Conservation (phyloP, 2,329 filamentous ascomycete genomes). For the Ambrosiella cleistominuta region DNA sequence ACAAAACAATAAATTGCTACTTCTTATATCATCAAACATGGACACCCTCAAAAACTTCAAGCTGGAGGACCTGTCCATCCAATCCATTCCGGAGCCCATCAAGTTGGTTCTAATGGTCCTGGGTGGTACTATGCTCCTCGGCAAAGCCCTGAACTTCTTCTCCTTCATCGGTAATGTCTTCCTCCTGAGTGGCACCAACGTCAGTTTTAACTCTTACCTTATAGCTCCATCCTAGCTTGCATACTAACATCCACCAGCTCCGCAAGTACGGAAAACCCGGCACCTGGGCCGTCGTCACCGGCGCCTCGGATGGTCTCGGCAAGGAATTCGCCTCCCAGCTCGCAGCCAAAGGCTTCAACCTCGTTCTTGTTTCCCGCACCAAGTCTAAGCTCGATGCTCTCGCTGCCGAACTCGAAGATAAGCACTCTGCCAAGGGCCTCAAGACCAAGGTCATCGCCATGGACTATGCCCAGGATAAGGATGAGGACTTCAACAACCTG, state of each 20-base stretch:
- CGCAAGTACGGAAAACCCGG: slow-evolving; percentile 80
- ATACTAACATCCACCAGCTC: slow-evolving; percentile 36
- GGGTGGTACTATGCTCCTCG: slow-evolving; percentile 41
- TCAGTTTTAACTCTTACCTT: slow-evolving; percentile 21
- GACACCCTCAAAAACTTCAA: background rate
- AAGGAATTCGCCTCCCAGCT: slow-evolving; percentile 91
- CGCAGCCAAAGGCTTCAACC: slow-evolving; percentile 80
- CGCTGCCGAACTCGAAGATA: slow-evolving; percentile 54
- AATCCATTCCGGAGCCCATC: slow-evolving; percentile 25
- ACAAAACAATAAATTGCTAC: background rate
- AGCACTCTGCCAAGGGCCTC: slow-evolving; percentile 42
- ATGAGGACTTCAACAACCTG: slow-evolving; percentile 63
- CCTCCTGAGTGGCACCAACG: slow-evolving; percentile 44
- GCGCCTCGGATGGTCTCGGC: slow-evolving; percentile 88
- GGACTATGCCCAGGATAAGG: slow-evolving; percentile 71
- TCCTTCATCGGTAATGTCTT: slow-evolving; percentile 51
- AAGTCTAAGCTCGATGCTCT: slow-evolving; percentile 71
- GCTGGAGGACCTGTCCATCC: background rate
- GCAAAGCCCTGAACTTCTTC: slow-evolving; percentile 39
- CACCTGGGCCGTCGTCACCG: slow-evolving; percentile 86
- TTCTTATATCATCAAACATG: background rate
- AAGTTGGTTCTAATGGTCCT: slow-evolving; percentile 32
- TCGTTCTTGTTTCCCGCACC: slow-evolving; percentile 91
- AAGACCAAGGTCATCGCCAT: slow-evolving; percentile 69
- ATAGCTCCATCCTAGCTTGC: background rate